Evolutionary conservation across 345 rosid species (phyloP), one percentile per base, ranked within the genome.

Genomic region (Ceriops tagal): DNA sequence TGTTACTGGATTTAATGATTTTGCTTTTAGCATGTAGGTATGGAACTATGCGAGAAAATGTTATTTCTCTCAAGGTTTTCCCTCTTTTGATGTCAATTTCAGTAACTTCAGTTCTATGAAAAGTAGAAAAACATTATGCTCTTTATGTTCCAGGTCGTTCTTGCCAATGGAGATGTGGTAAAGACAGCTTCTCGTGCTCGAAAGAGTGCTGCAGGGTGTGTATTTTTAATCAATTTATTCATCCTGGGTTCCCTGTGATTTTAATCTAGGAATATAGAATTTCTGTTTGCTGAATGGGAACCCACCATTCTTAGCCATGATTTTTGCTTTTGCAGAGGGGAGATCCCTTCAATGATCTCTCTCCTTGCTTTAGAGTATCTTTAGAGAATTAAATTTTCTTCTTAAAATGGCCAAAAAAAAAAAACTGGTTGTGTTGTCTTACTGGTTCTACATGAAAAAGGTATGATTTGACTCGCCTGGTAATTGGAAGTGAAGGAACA

Each of bases 141-240:
- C n/a, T 68, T 53, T 63, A 62, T 72, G 62, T 74, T 64, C 43
- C 87, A 89, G 98, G 92, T 88, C 31, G 95, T 87, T 79, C 96
- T 89, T 83, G 85, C 95, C 53, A 82, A 86, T 83, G 98, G 98
- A 78, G 90, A 86, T 81, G 78, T 93, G 70, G 91, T 93, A 53
- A 93, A 91, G 87, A 91, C 98, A 75, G 96, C 97, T 78, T 93
- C 98, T 57, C 92, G 96, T 75, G 98, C 97, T 72, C 86, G 96
- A 79, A 93, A 93, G 80, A 91, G 98, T 84, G 83, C 97, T 79
- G 97, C 98, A 43, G 98, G 97, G 97, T 93, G 52, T 73, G 90
- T 35, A 35, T 71, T 28, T 71, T 75, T 53, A 59, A 56, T 37
- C 19, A 8, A 32, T 20, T 18, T 52, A n/a, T 22, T n/a, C 7